Evolutionary conservation across 164 flowering plant genomes (phyloP), one percentile per base, ranked within the genome.

Genomic region (grape (Vitis vinifera)): DNA sequence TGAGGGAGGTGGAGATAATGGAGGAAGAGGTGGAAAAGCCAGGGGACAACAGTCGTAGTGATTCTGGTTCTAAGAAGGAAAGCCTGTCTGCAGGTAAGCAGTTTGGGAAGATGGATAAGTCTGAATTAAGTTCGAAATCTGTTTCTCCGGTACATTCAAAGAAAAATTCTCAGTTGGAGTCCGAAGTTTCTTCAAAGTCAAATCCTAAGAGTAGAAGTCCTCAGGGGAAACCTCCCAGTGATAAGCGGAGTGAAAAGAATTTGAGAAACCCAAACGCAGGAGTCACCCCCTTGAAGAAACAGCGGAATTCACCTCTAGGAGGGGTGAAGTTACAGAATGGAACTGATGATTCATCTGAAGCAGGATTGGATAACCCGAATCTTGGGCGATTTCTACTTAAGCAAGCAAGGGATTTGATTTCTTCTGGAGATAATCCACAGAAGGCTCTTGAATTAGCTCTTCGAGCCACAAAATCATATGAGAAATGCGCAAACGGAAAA

Each of bases 341-440:
- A 58, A 66, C 72, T 59, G 84, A 74, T 55, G 88, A 80, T 64
- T 67, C 77, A 19, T 68, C 84, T 65, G 94, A 83, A n/a, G 69
- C 82, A 14, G 87, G 79, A 9, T 62, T 82, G 52, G 87, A 80
- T 44, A 89, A 86, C 69, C 91, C 88, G 0, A 89, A 88, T 75
- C 88, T 92, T 55, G 99, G 97, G 9, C 95, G 89, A 13, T 87
- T 84, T 78, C 81, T 94, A 55, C 92, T 94, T 14, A 91, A 91
- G 82, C 93, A 87, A 82, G 97, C 99, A 9, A 81, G 90, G 69
- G 89, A 87, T 73, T 79, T 92, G 86, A 72, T 91, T 61, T 89
- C 93, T 31, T 83, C 97, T 9, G 97, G 93, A 37, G 97, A 91
- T 69, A 91, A 86, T 77, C 72, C 65, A 17, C 74, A 75, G 55